Evolutionary conservation across 805 yeast species (phyloP), one percentile per base, ranked within the genome.

Genomic region (Saccharomycopsis lassenensis): DNA sequence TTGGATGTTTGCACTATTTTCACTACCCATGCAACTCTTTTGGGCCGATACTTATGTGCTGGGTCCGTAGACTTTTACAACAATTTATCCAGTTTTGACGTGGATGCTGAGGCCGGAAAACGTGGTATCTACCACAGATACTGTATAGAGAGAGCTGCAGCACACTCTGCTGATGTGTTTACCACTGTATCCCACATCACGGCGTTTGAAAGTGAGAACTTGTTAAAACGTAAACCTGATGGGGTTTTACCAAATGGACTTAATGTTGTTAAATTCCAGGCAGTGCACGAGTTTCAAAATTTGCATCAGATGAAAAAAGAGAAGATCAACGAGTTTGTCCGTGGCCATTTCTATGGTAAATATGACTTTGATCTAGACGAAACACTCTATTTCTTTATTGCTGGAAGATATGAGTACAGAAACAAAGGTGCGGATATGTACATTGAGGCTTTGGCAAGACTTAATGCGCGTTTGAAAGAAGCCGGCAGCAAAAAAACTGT

Each of bases 111-210:
- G 60, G 97, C 97, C 8, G 98, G 98, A 15, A 87, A 85, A 59
- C 69, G 97, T 48, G 98, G 98, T 37, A 89, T 89, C 49, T 89
- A 89, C 60, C 98, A 89, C 57, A 71, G 98, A 45, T 91, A 89
- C 58, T 89, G 98, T 59, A 81, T 89, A 46, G 98, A 89, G 63
- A 71, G 98, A 41, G 87, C 94, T 5, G 95, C 96, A 11, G 86
- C 95, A 12, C 97, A 89, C 56, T 70, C 91, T 10, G 85, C 94
- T 5, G 98, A 89, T 57, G 98, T 89, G 16, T 89, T 89, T 63
- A 89, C 98, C 24, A 91, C 98, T 0, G 98, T 89, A 7, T 84
- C 95, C 7, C 94, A 89, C 54, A 91, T 89, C 49, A 89, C 98
- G n/a, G 97, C 97, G 2, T 82, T 74, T 53, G 98, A 89, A 59